These are phyloP conservation scores for Tagetes patula DNA, from an alignment of 129 eudicot species.

Conservation along the genomic window DNA sequence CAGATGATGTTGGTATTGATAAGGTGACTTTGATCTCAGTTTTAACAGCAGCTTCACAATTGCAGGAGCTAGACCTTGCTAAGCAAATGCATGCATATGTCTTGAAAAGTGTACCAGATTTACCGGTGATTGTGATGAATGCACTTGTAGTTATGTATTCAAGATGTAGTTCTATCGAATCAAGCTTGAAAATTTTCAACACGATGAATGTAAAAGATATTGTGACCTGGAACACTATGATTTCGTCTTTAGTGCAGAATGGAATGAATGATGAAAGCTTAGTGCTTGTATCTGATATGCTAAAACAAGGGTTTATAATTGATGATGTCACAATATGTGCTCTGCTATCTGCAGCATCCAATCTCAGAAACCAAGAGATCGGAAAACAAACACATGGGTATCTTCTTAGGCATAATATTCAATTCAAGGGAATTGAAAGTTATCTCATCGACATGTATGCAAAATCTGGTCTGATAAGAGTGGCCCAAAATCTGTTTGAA, in stretches of 20 bases:
- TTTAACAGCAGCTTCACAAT: conserved; percentile 77
- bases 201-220: conserved; percentile 69
- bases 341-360: conserved; percentile 83
- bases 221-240: conserved; percentile 88
- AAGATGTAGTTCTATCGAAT: conserved; percentile 55
- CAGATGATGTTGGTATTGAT: conserved; percentile 43
- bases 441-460: conserved; percentile 86
- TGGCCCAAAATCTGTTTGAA: conserved; percentile 58
- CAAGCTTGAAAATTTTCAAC: conserved; percentile 52
- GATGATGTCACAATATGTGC: conserved; percentile 72
- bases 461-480: conserved; percentile 58
- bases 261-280: conserved; percentile 70
- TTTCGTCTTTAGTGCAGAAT: conserved; percentile 75
- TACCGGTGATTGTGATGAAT: conserved; percentile 49
- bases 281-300: conserved; percentile 77
- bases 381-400: conserved; percentile 85
- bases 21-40: conserved; percentile 69
- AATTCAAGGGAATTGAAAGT: conserved; percentile 75
- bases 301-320: conserved; percentile 57
- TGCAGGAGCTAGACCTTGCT: conserved; percentile 57
- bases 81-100: conserved; percentile 64
- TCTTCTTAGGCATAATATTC: conserved; percentile 63
- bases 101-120: conserved; percentile 40
- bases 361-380: conserved; percentile 55
- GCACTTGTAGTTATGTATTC: conserved; percentile 77